phyloP scores from a whole-genome alignment of 2,329 filamentous ascomycete genomes.

The Neurospora sp. region DNA sequence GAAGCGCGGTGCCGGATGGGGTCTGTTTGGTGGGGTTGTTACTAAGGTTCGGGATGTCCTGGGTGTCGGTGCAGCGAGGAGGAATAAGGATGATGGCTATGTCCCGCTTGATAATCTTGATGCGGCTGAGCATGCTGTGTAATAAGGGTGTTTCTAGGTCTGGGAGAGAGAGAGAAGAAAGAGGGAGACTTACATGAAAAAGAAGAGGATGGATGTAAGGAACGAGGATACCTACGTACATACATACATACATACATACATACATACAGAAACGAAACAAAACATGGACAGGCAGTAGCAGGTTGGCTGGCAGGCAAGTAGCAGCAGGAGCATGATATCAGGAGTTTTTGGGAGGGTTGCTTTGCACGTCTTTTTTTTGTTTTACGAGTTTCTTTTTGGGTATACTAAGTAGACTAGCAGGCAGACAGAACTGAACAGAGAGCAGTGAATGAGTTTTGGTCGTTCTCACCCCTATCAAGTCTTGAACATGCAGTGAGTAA shows the following conservation, averaged over 20 bases:
- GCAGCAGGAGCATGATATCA: not conserved
- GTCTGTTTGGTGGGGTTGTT: constrained; percentile 28
- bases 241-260: not conserved
- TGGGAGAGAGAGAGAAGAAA: not conserved
- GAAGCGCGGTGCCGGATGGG: constrained; percentile 33
- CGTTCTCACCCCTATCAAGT: not conserved
- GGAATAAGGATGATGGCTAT: constrained; percentile 42
- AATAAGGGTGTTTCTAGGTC: not conserved
- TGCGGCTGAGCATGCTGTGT: constrained; percentile 10
- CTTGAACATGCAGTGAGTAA: not conserved
- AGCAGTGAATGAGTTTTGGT: not conserved
- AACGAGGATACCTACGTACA: not conserved
- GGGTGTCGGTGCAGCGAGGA: constrained; percentile 24
- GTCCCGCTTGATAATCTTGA: constrained; percentile 49
- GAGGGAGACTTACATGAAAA: not conserved
- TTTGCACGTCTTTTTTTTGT: not conserved
- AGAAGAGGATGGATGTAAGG: not conserved
- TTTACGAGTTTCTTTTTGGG: not conserved
- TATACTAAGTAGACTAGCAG: not conserved
- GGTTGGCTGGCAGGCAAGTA: not conserved
- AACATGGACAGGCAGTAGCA: not conserved
- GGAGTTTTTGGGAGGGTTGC: not conserved
- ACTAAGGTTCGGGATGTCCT: constrained; percentile 30
- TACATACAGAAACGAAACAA: not conserved
- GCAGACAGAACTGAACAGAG: not conserved